Percentiles rank a stretch among this genome's conserved stretches.
phyloP scores from a whole-genome alignment of 23 red algal species.

The Cyanidium caldarium region DNA sequence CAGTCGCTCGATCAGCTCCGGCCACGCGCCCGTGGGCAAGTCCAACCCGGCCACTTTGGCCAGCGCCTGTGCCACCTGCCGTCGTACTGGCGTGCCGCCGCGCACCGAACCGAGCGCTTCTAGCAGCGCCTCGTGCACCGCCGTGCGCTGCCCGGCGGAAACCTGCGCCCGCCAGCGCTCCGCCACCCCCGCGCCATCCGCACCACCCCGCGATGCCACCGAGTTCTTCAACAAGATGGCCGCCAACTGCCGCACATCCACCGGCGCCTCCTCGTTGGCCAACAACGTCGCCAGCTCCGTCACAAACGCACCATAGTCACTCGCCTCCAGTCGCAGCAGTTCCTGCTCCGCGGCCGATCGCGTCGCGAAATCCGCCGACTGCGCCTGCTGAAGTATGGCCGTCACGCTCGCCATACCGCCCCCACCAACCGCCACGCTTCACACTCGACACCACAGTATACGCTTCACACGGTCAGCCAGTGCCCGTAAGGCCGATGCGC shows the following conservation, averaged over 20 bases:
- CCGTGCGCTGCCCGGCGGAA: constrained; percentile 25
- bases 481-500: no score
- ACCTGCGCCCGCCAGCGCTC: constrained; percentile 50
- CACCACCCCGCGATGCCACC: constrained; percentile 31
- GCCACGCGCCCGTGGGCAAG: constrained; percentile 55
- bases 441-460: no score
- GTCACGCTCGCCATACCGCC: no score
- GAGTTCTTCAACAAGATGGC: constrained; percentile 88
- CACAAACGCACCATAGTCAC: constrained; percentile 39
- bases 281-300: constrained; percentile 49
- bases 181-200: constrained; percentile 14
- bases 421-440: no score
- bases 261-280: constrained; percentile 31
- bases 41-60: constrained; percentile 83
- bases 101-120: constrained; percentile 32
- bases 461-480: no score
- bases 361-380: constrained; percentile 36
- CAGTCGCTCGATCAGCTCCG: constrained; percentile 42
- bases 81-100: constrained; percentile 23
- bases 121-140: constrained; percentile 37
- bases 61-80: constrained; percentile 71
- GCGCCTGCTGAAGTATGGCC: constrained; percentile 49
- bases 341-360: constrained; percentile 50
- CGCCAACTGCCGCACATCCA: constrained; percentile 69
- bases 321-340: constrained; percentile 45